Evolutionary conservation across 768 basidiomycete species (phyloP).

Genomic region (Exidia glandulosa): DNA sequence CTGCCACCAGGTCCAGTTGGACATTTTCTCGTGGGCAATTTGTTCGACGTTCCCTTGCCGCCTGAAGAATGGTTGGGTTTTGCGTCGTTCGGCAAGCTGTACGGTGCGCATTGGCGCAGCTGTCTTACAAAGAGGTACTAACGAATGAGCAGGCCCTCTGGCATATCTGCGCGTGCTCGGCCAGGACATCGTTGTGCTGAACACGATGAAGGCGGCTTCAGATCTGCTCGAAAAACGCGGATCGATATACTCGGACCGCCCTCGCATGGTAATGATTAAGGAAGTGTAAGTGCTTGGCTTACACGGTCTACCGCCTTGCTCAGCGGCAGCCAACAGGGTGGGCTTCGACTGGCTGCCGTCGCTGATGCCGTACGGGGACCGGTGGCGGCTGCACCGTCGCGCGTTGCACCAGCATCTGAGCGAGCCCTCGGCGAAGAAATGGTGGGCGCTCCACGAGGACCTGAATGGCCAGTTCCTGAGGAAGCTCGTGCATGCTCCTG

Average conservation of each 20-base stretch:
- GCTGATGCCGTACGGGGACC: constrained; percentile 3
- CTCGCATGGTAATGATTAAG: constrained; percentile 9
- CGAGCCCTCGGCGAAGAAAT: not conserved
- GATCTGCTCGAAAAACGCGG: constrained; percentile 13
- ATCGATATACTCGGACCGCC: constrained; percentile 11
- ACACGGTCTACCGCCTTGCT: not conserved
- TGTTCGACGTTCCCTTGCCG: no score
- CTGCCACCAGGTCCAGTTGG: no score
- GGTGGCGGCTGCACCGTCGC: not conserved
- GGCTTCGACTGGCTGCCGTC: constrained; percentile 2
- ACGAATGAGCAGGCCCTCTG: constrained; percentile 15
- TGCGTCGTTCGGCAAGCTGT: no score
- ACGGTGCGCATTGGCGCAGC: no score
- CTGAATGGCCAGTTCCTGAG: not conserved
- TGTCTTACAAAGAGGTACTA: no score
- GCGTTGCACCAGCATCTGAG: constrained; percentile 3
- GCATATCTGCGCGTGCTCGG: constrained; percentile 2
- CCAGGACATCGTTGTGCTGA: constrained; percentile 12
- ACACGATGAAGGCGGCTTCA: constrained; percentile 8
- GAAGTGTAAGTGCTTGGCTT: constrained; percentile 3
- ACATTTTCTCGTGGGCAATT: no score
- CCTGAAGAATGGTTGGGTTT: no score
- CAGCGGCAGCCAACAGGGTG: not conserved
- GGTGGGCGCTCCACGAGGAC: not conserved
- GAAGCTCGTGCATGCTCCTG: not conserved